phyloP scores from a whole-genome alignment of 345 rosid species.

The Mercurialis annua region DNA sequence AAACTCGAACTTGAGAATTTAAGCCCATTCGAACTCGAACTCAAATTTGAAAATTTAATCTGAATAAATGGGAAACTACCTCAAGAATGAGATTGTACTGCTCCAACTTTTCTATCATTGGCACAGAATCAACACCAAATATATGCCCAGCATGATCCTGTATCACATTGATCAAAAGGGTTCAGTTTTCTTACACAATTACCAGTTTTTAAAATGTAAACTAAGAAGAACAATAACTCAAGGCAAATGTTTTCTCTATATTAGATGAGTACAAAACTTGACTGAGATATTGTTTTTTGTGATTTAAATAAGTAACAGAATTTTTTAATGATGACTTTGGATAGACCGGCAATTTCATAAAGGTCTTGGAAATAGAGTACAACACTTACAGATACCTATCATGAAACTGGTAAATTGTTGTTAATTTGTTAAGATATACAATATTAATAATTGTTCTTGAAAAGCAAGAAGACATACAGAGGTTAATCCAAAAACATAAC shows the following conservation, averaged over 20 bases:
- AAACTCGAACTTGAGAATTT: too few species aligned
- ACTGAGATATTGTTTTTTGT: too few species aligned
- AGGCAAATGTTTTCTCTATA: background rate
- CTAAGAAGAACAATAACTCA: too few species aligned
- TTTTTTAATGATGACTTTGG: background rate
- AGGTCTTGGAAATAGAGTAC: background rate
- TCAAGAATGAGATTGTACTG: conserved; percentile 74
- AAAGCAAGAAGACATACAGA: background rate
- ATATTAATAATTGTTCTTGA: background rate
- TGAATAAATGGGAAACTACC: conserved; percentile 38
- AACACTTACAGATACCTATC: background rate
- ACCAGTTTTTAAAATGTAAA: too few species aligned
- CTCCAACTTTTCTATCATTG: conserved; percentile 85
- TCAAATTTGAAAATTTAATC: background rate
- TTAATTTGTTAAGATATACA: background rate
- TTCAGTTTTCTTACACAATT: conserved; percentile 1
- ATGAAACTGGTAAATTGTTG: background rate
- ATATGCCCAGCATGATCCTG: conserved; percentile 98
- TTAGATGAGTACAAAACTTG: too few species aligned
- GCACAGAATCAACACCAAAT: conserved; percentile 77
- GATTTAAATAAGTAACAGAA: background rate
- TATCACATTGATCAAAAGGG: conserved; percentile 13
- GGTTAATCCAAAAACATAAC: background rate
- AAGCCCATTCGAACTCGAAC: too few species aligned
- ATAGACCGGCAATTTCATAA: too few species aligned